These are phyloP conservation scores for Microglena sp. DNA, from an alignment of 139 green algal species.

Conservation along the genomic window DNA sequence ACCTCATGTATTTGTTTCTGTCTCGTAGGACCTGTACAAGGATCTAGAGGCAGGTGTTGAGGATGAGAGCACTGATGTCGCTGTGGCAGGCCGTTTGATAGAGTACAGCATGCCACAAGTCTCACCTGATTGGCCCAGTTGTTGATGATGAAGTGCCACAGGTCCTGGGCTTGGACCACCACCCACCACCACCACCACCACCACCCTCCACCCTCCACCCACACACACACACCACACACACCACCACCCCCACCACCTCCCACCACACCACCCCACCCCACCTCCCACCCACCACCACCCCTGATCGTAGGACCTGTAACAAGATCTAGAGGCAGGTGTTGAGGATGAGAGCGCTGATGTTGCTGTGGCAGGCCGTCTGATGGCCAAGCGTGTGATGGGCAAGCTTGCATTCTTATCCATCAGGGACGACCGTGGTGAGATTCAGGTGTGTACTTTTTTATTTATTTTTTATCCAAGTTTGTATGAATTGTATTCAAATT, in stretches of 20 bases:
- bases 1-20: too few relatives aligned
- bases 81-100: conserved; percentile 83
- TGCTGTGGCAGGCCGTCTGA: conserved; percentile 80
- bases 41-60: conserved; percentile 53
- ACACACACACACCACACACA: too few relatives aligned
- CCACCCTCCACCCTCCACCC: too few relatives aligned
- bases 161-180: too few relatives aligned
- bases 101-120: too few relatives aligned
- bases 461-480: too few relatives aligned
- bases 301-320: conserved; percentile 49
- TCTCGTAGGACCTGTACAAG: conserved; percentile 43
- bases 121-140: too few relatives aligned
- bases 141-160: too few relatives aligned
- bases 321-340: conserved; percentile 46
- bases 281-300: too few relatives aligned
- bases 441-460: conserved; percentile 55
- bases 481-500: neutral
- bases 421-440: conserved; percentile 68
- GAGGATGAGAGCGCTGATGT: conserved; percentile 33
- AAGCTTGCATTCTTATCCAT: conserved; percentile 94
- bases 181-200: too few relatives aligned
- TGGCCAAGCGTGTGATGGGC: conserved; percentile 84
- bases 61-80: conserved; percentile 25
- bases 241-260: too few relatives aligned
- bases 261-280: too few relatives aligned